These are phyloP conservation scores for Acacia pycnantha DNA, from an alignment of 331 rosid genomes.

Conservation along the genomic window DNA sequence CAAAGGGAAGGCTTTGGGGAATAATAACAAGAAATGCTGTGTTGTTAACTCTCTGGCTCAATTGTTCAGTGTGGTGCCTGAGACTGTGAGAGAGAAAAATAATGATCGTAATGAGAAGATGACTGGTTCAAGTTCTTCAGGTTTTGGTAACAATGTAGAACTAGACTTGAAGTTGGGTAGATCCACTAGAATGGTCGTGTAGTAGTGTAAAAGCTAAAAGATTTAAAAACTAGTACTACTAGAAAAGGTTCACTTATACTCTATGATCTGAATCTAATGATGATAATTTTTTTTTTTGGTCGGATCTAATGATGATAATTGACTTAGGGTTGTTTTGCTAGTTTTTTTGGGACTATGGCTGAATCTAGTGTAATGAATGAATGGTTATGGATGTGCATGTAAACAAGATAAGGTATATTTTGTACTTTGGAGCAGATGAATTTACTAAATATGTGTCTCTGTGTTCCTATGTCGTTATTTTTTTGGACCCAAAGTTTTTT, in stretches of 20 bases:
- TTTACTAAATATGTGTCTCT: background rate
- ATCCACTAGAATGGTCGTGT: slow-evolving; percentile 14
- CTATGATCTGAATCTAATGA: background rate
- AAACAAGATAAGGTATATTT: background rate
- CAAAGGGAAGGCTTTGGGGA: background rate
- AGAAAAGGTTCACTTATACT: too few species aligned
- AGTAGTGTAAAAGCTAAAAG: background rate
- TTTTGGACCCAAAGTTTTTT: background rate
- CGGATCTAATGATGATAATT: background rate
- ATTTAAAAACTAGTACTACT: background rate
- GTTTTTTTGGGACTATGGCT: background rate
- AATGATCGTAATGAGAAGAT: background rate
- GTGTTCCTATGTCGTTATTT: background rate
- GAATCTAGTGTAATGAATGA: background rate
- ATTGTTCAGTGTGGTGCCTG: slow-evolving; percentile 42
- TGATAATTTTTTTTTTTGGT: too few species aligned
- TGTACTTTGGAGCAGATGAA: background rate
- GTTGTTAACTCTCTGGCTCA: slow-evolving; percentile 56
- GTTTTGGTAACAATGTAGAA: slow-evolving; percentile 27
- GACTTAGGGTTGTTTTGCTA: background rate
- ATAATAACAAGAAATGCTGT: slow-evolving; percentile 37
- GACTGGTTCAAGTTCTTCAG: background rate
- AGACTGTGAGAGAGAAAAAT: background rate
- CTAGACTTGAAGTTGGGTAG: slow-evolving; percentile 47
- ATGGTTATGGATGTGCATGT: background rate